Base-by-base conservation (phyloP, 1,139 yeast genomes). In the Geotrichum siamense region DNA sequence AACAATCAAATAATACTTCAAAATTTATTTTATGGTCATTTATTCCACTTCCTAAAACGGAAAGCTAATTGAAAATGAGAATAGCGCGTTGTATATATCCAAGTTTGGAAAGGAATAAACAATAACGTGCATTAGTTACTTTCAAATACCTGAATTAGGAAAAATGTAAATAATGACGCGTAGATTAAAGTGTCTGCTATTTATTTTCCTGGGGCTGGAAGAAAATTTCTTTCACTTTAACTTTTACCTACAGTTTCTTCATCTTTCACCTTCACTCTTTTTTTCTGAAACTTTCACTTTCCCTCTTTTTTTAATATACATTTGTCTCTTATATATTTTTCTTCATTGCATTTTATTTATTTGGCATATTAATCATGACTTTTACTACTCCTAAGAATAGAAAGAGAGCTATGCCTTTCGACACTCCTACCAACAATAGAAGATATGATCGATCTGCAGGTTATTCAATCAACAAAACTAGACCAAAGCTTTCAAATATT, bases 361-460 rank as follows among this genome's bases (percentile, higher is more conserved):
- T 30, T 27, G 23, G n/a, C 10, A 4, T 6, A 23, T 25, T 17
- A 22, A 31, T 34, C 15, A 23, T 25, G 21, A 29, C 20, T 29
- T 48, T 22, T 44, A 45, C 43, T 42, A 41, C 35, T 34, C 21
- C 26, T 21, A 53, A 56, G 32, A 50, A 56, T 15, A 48, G 47
- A 2, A 52, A 55, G 46, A 45, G 52, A 49, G 54, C 58, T 5
- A 48, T 51, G 37, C 52, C 45, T 47, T 54, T 48, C 44, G 58
- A 50, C 43, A 49, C 52, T 19, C 59, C 57, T 15, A 41, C 51
- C 21, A 52, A 45, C 33, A 43, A 46, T n/a, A 51, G 43, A 6
- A n/a, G 32, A 6, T 28, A 28, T 13, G 15, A 28, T n/a, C 20
- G 22, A 31, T 31, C 13, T 31, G 34, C 19, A 9, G 5, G 6